Conservation (phyloP, 352 stramenopile species). For the Globisporangium okanoganense region DNA sequence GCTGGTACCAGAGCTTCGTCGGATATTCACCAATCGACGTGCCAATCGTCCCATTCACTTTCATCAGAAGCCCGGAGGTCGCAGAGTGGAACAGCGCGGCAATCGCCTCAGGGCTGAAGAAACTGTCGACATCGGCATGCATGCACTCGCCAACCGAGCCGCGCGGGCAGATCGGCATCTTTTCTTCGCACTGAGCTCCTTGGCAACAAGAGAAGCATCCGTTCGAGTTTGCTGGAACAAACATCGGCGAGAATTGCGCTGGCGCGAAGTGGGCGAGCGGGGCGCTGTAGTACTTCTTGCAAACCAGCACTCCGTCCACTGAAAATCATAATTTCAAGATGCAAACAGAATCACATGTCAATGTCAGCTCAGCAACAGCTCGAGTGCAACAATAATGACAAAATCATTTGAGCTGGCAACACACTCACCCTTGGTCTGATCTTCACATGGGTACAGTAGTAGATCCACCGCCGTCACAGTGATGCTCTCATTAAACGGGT, state of each 20-base stretch:
- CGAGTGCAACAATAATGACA: not conserved
- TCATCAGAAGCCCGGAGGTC: constrained; percentile 71
- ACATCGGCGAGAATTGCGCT: constrained; percentile 55
- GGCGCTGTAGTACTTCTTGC: constrained; percentile 62
- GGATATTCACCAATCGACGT: constrained; percentile 64
- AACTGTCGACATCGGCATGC: constrained; percentile 56
- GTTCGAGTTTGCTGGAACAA: constrained; percentile 58
- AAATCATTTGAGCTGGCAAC: not conserved
- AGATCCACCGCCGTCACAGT: constrained; percentile 63
- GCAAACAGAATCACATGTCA: not conserved
- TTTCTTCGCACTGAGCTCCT: constrained; percentile 45
- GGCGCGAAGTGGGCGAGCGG: constrained; percentile 70
- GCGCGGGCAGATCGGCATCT: constrained; percentile 56
- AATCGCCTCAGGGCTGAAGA: constrained; percentile 75
- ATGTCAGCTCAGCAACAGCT: not conserved
- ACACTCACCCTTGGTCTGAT: constrained; percentile 46
- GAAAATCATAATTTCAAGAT: not conserved
- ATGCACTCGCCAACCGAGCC: constrained; percentile 56
- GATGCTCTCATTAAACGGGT: constrained; percentile 80
- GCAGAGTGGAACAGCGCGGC: constrained; percentile 66
- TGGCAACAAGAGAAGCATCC: constrained; percentile 82
- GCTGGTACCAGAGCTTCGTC: constrained; percentile 63
- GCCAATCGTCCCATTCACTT: constrained; percentile 73
- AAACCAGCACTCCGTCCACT: constrained; percentile 45
- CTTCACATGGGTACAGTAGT: constrained; percentile 71